A percentile compares a stretch with the other conserved stretches of the same genome.
Conservation (phyloP, 129 eudicot species). For the Escallonia herrerae region DNA sequence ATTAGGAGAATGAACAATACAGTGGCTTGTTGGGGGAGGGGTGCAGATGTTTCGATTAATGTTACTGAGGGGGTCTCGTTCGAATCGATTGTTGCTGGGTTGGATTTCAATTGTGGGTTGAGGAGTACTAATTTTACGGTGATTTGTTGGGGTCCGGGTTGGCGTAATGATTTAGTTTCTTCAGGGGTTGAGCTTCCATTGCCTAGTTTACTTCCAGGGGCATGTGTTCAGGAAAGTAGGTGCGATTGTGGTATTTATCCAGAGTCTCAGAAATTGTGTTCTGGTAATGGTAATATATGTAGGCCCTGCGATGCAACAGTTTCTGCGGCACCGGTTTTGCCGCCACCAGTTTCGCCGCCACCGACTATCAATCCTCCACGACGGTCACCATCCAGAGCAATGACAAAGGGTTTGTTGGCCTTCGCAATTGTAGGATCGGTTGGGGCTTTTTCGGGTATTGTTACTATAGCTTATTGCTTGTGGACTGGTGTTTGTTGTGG, state of each 20-base stretch:
- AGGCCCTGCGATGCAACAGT: constrained; percentile 45
- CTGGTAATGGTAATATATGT: constrained; percentile 73
- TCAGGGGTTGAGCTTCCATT: constrained; percentile 49
- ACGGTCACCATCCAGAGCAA: constrained; percentile 34
- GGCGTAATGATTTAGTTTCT: constrained; percentile 39
- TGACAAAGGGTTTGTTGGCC: constrained; percentile 60
- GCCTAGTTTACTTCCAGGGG: constrained; percentile 62
- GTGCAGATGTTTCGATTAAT: constrained; percentile 33
- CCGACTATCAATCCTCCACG: constrained; percentile 10
- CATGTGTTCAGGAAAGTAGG: constrained; percentile 45
- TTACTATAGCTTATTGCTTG: constrained; percentile 54
- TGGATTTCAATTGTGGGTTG: constrained; percentile 82
- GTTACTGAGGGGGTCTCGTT: constrained; percentile 35
- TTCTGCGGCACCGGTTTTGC: too few relatives aligned
- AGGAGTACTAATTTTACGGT: constrained; percentile 55
- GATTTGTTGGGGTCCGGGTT: constrained; percentile 95
- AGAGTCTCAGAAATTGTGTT: constrained; percentile 58
- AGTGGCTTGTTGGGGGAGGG: constrained; percentile 93
- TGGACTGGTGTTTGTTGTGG: constrained; percentile 87
- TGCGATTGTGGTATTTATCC: constrained; percentile 72
- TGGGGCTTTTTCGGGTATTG: constrained; percentile 70
- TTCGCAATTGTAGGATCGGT: constrained; percentile 82
- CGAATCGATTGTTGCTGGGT: constrained; percentile 72
- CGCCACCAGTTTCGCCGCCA: constrained; percentile 28
- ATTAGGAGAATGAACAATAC: constrained; percentile 37